Base-by-base conservation (phyloP, 2,329 filamentous ascomycete genomes). In the Aotearoamyces nothofagi region DNA sequence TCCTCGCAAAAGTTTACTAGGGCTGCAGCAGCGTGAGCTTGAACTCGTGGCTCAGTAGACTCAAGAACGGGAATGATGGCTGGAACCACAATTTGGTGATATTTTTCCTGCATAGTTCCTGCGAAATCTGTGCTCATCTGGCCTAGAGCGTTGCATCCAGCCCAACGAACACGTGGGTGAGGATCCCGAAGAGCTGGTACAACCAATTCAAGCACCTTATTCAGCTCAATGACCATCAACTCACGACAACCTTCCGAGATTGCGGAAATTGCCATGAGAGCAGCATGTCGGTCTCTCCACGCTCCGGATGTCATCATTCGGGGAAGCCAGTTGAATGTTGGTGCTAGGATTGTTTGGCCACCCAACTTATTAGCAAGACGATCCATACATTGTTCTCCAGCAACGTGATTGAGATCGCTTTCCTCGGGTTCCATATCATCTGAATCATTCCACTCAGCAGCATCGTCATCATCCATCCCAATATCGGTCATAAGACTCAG, bases 81-180 rank as follows among this genome's bases (percentile, higher is more conserved):
- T 42, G 76, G 82, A 29, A 98, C 66, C 10, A 98, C 81, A 24
- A 76, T 66, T 39, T 81, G 71, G 53, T 93, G 90, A 54, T 92
- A 92, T 45, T 93, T 90, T 41, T 82, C 79, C 55, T 98, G 90
- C 87, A 98, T 96, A 8, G 80, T 92, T 9, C 86, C 86, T 9
- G 92, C 87, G 53, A 98, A 98, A 50, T 98, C 90, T 17, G 90
- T 98, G 59, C 87, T 96, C 90, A 98, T 98, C 55, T 98, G 90
- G 15, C 90, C 90, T n/a, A 98, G 68, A 23, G 90, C 90, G 49
- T 98, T 96, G 61, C 90, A 98, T 17, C 86, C 90, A 29, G 90
- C 90, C 76, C 92, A 98, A 45, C 87, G 78, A 31, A 98, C 90
- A 49, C 90, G 81, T 22, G 90, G 81, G 49, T 98, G 90, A 22